Percentiles rank a stretch among this genome's conserved stretches.
These are phyloP conservation scores for Gilbertella persicaria DNA, from an alignment of 371 early-diverging fungal species.

Conservation along the genomic window DNA sequence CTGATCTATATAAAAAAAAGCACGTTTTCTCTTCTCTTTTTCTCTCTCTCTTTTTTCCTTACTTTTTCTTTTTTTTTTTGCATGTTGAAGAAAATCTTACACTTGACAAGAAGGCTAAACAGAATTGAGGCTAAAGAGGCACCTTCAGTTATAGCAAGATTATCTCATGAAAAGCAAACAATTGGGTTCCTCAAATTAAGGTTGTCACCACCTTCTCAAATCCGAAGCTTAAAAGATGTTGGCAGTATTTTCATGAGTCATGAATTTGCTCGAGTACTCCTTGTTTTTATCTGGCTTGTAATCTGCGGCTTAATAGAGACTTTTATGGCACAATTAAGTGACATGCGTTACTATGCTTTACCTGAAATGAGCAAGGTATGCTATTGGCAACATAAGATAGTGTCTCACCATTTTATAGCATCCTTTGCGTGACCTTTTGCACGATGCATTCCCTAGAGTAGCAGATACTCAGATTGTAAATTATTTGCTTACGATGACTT, in stretches of 20 bases:
- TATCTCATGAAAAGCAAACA: conserved; percentile 25
- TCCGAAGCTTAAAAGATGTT: conserved; percentile 25
- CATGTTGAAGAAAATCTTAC: not conserved
- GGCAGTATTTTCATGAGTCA: conserved; percentile 29
- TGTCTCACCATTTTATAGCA: conserved; percentile 12
- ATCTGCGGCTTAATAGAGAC: conserved; percentile 38
- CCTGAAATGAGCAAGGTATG: conserved; percentile 24
- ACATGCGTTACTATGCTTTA: conserved; percentile 30
- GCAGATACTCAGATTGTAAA: conserved; percentile 44
- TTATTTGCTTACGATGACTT: conserved; percentile 41
- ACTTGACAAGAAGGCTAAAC: not conserved
- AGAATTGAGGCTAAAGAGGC: conserved; percentile 16
- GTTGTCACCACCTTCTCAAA: conserved; percentile 29
- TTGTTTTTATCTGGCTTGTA: conserved; percentile 26
- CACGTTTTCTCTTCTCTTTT: conserved; percentile 2
- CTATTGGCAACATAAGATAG: too few relatives aligned
- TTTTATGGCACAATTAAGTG: conserved; percentile 40
- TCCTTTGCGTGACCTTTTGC: conserved; percentile 35
- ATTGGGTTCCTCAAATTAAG: conserved; percentile 30
- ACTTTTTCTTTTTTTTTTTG: not conserved
- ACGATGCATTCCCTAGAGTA: conserved; percentile 39
- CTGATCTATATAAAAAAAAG: conserved; percentile 9
- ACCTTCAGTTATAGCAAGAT: conserved; percentile 20
- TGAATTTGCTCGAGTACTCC: conserved; percentile 30
- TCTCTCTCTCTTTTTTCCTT: conserved; percentile 4